A percentile compares a stretch with the other conserved stretches of the same genome.
phyloP scores from a whole-genome alignment of 2,329 filamentous ascomycete genomes.

The Tolypocladium ophioglossoides region DNA sequence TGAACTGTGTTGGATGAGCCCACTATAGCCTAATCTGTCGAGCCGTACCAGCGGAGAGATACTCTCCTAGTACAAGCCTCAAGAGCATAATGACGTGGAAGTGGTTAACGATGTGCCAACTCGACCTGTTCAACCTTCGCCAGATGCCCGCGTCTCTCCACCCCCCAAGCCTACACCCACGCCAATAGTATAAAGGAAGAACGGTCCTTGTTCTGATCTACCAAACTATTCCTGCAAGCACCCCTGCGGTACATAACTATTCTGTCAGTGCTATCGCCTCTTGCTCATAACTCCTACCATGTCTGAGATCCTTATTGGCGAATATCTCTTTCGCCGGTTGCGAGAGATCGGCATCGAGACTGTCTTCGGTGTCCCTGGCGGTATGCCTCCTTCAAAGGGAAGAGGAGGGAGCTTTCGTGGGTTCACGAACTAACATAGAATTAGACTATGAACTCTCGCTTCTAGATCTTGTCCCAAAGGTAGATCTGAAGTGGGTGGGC shows the following conservation, averaged over 20 bases:
- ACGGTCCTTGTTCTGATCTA: neutral
- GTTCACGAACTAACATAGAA: neutral
- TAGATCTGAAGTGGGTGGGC: constrained; percentile 33
- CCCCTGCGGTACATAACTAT: neutral
- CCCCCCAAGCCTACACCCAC: too few species aligned
- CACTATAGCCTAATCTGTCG: neutral
- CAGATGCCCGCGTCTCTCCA: neutral
- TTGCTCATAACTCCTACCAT: neutral
- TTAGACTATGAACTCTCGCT: constrained; percentile 24
- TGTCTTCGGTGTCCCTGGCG: constrained; percentile 39
- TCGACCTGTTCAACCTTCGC: neutral
- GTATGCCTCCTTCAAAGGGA: neutral
- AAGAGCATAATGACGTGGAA: neutral
- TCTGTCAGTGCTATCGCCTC: neutral
- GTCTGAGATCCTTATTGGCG: constrained; percentile 2
- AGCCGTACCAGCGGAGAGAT: neutral
- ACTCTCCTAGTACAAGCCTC: neutral
- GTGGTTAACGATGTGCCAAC: neutral
- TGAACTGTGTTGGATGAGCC: too few species aligned
- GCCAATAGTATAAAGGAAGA: neutral
- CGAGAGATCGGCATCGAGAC: constrained; percentile 47
- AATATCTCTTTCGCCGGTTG: constrained; percentile 49
- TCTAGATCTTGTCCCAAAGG: constrained; percentile 25
- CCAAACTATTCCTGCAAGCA: neutral
- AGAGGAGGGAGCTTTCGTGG: neutral